Conservation (phyloP, 192 early-diverging fungal genomes). For the Entomortierella beljakovae region DNA sequence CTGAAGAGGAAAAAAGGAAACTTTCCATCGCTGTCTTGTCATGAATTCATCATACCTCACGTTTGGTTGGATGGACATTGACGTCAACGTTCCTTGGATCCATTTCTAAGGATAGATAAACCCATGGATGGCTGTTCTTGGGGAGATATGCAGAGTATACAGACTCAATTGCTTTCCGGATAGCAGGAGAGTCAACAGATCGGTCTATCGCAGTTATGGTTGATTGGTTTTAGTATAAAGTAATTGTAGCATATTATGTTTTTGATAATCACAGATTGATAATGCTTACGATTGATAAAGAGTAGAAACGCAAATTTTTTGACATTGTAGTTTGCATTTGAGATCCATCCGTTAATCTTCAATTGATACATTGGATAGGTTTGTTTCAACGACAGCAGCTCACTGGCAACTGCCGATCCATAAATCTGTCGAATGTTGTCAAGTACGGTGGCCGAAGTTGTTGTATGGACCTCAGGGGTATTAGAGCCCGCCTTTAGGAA, state of each 20-base stretch:
- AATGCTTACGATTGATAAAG: conserved; percentile 94
- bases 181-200: conserved; percentile 82
- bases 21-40: background rate
- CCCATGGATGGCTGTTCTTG: conserved; percentile 90
- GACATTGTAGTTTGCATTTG: conserved; percentile 90
- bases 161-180: conserved; percentile 86
- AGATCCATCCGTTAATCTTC: conserved; percentile 81
- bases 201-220: conserved; percentile 64
- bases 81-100: conserved; percentile 94
- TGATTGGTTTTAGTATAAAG: background rate
- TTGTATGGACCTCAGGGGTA: conserved; percentile 84
- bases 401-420: conserved; percentile 82
- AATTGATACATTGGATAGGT: conserved; percentile 64
- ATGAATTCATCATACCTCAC: conserved; percentile 64
- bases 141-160: conserved; percentile 86
- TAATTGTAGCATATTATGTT: background rate
- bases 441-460: conserved; percentile 64
- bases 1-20: no score
- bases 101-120: conserved; percentile 91
- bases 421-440: conserved; percentile 89
- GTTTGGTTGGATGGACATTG: conserved; percentile 98
- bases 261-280: background rate
- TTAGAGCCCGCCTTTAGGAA: conserved; percentile 67
- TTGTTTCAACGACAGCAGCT: conserved; percentile 76
- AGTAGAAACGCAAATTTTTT: conserved; percentile 89